Conservation (phyloP, 2,329 filamentous ascomycete genomes). For the Sporothrix globosa region DNA sequence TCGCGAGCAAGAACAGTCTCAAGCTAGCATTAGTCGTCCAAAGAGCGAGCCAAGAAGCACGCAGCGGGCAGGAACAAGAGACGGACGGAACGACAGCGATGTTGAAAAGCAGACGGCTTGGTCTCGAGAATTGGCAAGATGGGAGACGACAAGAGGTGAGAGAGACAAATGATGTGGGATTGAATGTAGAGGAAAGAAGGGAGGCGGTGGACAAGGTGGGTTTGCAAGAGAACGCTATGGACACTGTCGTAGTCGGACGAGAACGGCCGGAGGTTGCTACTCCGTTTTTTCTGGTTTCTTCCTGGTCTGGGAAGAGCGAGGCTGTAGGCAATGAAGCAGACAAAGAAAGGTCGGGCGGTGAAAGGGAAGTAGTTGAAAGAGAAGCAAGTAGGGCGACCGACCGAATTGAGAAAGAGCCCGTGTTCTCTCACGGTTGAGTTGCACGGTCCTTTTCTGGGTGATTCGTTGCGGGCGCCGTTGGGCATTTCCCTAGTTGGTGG, state of each 20-base stretch:
- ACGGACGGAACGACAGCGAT: neutral
- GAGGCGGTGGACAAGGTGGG: slow-evolving; percentile 15
- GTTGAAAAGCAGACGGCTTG: neutral
- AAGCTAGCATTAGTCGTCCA: slow-evolving; percentile 7
- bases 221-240: slow-evolving; percentile 5
- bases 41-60: neutral
- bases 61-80: neutral
- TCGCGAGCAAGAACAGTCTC: neutral
- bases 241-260: slow-evolving; percentile 3
- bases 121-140: neutral
- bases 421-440: neutral
- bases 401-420: slow-evolving; percentile 23
- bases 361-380: slow-evolving; percentile 4
- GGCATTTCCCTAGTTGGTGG: neutral
- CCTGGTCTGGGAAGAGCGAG: slow-evolving; percentile 10
- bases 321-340: slow-evolving; percentile 23
- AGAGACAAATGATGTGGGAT: neutral
- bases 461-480: neutral
- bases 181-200: neutral
- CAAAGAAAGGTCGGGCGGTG: slow-evolving; percentile 1
- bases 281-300: slow-evolving; percentile 16
- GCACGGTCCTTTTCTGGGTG: neutral
- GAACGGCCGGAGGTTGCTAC: slow-evolving; percentile 5
- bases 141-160: neutral
- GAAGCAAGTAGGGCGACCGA: neutral